Base-by-base conservation (phyloP, 805 yeast genomes). In the Phaffomyces antillensis region DNA sequence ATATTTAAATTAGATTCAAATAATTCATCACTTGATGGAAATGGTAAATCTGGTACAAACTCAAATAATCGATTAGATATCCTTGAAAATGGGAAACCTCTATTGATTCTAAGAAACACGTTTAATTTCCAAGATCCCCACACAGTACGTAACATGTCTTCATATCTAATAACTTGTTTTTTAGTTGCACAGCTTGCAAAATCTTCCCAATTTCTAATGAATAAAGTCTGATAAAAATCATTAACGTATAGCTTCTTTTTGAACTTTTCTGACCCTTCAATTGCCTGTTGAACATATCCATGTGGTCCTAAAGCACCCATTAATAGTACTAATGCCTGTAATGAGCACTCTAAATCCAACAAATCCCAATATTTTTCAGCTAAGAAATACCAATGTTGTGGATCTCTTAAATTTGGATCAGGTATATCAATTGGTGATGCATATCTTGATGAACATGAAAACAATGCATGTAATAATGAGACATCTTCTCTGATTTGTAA, bases 101-200 rank as follows among this genome's bases (percentile, higher is more conserved):
- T 53, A 50, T 61, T 59, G 24, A 65, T 44, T 47, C 72, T 56
- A 24, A 65, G 45, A 44, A 58, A 64, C 12, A 60, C 61, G 42
- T 63, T 61, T 40, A 63, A 50, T 45, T 62, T 64, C 67, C 67
- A 71, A 7, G 63, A 58, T 6, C 62, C 60, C 75, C 75, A 71
- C 12, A 69, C 47, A 4, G 63, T 50, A 46, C 73, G 52, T 9
- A 65, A 42, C 34, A 59, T 44, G 39, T 59, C 54, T 44, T 68
- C 71, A 37, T 70, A 58, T 31, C 60, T 62, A 9, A 61, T 41
- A 3, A 65, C 49, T 45, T 67, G 72, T 36, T 59, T 56, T 45
- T 59, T 60, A 2, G 70, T 61, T 3, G 62, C 57, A 16, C 54
- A 45, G 7, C 44, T 49, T 3, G 63, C 44, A 43, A 58, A 51